These are phyloP conservation scores for Globisporangium uncinulatum DNA, from an alignment of 352 stramenopile species.

Conservation along the genomic window DNA sequence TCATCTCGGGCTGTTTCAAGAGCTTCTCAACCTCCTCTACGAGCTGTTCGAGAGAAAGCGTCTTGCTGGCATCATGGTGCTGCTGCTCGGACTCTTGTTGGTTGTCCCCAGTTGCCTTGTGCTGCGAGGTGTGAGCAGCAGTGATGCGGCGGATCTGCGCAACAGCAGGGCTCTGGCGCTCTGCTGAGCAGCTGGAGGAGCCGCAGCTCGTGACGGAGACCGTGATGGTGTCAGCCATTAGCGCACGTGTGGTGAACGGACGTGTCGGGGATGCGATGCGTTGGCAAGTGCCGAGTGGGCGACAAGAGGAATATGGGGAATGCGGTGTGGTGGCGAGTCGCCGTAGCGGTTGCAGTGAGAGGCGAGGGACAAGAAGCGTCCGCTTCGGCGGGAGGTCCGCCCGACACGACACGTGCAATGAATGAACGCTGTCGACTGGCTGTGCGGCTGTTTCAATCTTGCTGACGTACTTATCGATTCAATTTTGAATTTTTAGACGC, in stretches of 20 bases:
- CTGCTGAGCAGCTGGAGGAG: background rate
- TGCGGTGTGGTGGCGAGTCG: background rate
- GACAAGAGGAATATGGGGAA: background rate
- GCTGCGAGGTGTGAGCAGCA: background rate
- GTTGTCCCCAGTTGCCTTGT: slow-evolving; percentile 3
- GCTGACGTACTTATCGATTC: no score
- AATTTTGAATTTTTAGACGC: no score
- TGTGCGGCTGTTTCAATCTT: no score
- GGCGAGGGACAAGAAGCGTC: background rate
- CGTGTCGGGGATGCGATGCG: no score
- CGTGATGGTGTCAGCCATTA: slow-evolving; percentile 2
- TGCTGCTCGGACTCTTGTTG: background rate
- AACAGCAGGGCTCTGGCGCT: slow-evolving; percentile 3
- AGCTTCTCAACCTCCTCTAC: slow-evolving; percentile 37
- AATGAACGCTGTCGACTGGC: no score
- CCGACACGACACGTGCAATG: no score
- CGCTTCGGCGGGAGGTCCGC: background rate
- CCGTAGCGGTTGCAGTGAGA: background rate
- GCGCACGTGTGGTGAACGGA: background rate
- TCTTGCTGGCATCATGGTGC: background rate
- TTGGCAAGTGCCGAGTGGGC: no score
- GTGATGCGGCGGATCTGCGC: slow-evolving; percentile 14
- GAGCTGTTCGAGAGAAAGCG: slow-evolving; percentile 30
- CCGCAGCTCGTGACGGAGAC: slow-evolving; percentile 10
- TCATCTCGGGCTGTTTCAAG: slow-evolving; percentile 24